Conservation (phyloP, 2,329 filamentous ascomycete genomes). For the Stemphylium vesicarium region DNA sequence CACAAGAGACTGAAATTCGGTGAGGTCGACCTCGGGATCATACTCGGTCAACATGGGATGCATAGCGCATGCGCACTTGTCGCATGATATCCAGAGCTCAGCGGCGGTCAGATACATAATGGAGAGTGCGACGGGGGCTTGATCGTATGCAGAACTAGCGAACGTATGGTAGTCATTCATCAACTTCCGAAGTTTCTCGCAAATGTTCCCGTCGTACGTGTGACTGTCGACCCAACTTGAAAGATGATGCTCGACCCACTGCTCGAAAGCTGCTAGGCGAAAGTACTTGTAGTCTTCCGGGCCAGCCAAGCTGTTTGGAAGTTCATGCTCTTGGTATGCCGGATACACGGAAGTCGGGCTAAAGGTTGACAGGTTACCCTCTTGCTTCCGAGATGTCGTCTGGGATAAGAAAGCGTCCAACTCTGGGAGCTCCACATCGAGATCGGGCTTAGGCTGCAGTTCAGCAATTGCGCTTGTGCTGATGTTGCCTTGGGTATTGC, state of each 20-base stretch:
- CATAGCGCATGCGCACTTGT: slow-evolving; percentile 52
- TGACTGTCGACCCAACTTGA: slow-evolving; percentile 48
- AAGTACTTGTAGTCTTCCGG: slow-evolving; percentile 24
- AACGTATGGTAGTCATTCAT: slow-evolving; percentile 24
- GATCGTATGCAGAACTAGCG: slow-evolving; percentile 42
- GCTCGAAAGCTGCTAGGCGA: slow-evolving; percentile 58
- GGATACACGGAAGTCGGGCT: slow-evolving; percentile 15
- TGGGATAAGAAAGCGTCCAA: slow-evolving; percentile 25
- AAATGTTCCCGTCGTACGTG: slow-evolving; percentile 29
- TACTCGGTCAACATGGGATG: slow-evolving; percentile 57
- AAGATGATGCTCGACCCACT: slow-evolving; percentile 56
- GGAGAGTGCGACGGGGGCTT: slow-evolving; percentile 57
- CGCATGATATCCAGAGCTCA: slow-evolving; percentile 66
- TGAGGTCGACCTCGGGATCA: slow-evolving; percentile 51
- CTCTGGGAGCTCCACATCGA: slow-evolving; percentile 22
- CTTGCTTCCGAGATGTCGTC: slow-evolving; percentile 9
- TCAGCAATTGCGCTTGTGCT: slow-evolving; percentile 3
- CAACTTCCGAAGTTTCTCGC: slow-evolving; percentile 18
- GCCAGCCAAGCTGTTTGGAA: slow-evolving; percentile 12
- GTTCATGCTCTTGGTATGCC: slow-evolving; percentile 3
- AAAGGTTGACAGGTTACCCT: slow-evolving; percentile 10
- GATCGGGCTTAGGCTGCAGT: slow-evolving; percentile 22
- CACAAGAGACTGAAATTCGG: slow-evolving; percentile 54
- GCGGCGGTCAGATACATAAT: slow-evolving; percentile 62
- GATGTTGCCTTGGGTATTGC: slow-evolving; percentile 6